Base-by-base conservation (phyloP, 352 stramenopile genomes). In the Pythium biforme region DNA sequence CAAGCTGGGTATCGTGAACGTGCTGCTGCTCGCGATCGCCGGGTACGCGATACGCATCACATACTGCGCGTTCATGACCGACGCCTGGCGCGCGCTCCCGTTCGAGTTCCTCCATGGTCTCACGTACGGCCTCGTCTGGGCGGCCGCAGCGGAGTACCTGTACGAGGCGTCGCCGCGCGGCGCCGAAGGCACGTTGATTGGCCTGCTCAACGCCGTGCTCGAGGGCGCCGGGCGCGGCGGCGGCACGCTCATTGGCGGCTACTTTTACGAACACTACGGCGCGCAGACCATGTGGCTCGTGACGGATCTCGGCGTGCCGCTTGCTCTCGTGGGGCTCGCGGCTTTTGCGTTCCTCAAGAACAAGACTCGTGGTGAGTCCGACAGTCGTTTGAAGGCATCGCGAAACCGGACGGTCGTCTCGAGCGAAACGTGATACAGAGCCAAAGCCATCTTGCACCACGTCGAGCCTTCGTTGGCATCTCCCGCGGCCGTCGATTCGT, bases 51-150 rank as follows among this genome's bases (percentile, higher is more conserved):
- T 84, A 29, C 80, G 84, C 49, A 73, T 92, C 33, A 86, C 75
- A 9, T 92, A 80, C 74, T 83, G 88, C 50, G 81, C 77, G 12
- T 56, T 87, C 54, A 92, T 94, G 80, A 84, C 79, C 37, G 87
- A 91, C 70, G 73, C 82, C 14, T 94, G 84, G 84, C 71, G 58
- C 7, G 84, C 81, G 4, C 89, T 94, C 43, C 84, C 84, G 0
- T 90, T 92, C 61, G 84, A 91, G 58, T 85, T 92, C 27, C 66
- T 94, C 26, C 84, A 94, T 59, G 82, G 84, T 3, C 57, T 83
- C 47, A 92, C 84, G 11, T 94, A 87, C 50, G 81, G 79, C 17
- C 70, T 94, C 55, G 72, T 79, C 1, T 92, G 80, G 84, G 82
- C 84, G 3, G 81, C 82, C 6, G 81, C 69, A 49, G 90, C 84